Base-by-base conservation (phyloP, 768 basidiomycete genomes). In the Lactarius indigo region DNA sequence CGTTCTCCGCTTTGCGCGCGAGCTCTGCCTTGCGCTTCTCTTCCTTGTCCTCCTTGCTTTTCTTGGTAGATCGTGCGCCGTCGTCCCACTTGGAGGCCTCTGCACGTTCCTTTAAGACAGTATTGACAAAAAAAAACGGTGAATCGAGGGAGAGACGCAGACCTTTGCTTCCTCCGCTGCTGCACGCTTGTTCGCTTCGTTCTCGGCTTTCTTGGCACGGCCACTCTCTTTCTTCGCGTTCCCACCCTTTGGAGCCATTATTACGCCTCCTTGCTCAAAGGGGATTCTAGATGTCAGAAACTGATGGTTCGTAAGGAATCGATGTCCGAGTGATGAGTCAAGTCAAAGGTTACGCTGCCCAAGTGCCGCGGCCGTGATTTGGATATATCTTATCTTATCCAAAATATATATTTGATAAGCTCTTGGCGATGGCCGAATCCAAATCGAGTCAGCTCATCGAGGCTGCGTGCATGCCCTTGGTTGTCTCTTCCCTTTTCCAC, bases 151-250 rank as follows among this genome's bases (percentile, higher is more conserved):
- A 28, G 52, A n/a, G 39, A 44, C 62, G 72, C 75, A 57, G 59
- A 87, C 92, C 79, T 84, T 87, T 15, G 86, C 90, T 9, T 81
- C 82, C 13, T 80, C 81, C 0, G 82, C 87, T 5, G 80, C 82
- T 7, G 83, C 85, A 68, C 85, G 83, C 77, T 94, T 95, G 81
- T 89, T 92, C 10, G 84, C 81, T 74, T 93, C 92, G 74, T 94
- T 95, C 74, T 95, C 91, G 30, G 92, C 92, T 76, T 97, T 97
- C 79, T 93, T 95, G 1, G 94, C 90, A 62, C 91, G 78, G 5
- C 95, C 94, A 52, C 86, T 78, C 77, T 96, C 95, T 76, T 96
- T 96, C 87, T 96, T 97, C 64, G 92, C 82, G 81, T 94, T 96
- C 71, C 83, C 86, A 68, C 88, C 91, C 77, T 92, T 93, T 1